Conservation (phyloP, 2,329 filamentous ascomycete species). For the Fusarium cyanostomum region DNA sequence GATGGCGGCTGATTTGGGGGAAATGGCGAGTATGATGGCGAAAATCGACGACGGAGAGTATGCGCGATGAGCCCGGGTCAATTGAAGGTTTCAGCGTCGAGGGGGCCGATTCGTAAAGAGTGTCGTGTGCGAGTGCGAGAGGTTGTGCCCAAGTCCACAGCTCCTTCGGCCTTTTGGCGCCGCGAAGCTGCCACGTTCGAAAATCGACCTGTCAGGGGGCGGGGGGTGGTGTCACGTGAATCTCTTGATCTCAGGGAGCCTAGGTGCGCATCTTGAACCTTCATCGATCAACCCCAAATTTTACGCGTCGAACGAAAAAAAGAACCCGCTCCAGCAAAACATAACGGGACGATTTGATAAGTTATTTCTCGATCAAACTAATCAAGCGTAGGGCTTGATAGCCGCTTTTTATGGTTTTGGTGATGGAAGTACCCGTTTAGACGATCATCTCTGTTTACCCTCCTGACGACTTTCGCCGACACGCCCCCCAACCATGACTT, state of each 20-base stretch:
- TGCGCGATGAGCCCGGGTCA: conserved; percentile 20
- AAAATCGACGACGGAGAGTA: neutral
- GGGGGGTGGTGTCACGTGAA: conserved; percentile 49
- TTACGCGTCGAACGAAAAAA: conserved; percentile 28
- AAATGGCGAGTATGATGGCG: neutral
- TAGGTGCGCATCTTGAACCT: conserved; percentile 15
- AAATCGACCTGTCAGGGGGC: conserved; percentile 49
- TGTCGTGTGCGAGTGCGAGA: conserved; percentile 21
- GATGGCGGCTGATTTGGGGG: conserved; percentile 36
- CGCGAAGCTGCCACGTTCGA: conserved; percentile 64
- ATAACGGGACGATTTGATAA: conserved; percentile 6
- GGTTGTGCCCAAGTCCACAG: conserved; percentile 8
- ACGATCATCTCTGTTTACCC: neutral
- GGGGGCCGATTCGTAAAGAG: neutral
- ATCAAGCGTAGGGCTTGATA: neutral
- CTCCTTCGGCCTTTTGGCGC: conserved; percentile 30
- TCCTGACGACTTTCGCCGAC: conserved; percentile 4
- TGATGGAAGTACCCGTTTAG: conserved; percentile 36
- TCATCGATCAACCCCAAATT: conserved; percentile 19
- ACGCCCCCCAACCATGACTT: conserved; percentile 65
- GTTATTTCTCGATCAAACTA: neutral
- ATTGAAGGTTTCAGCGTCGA: conserved; percentile 19
- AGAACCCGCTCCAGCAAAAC: conserved; percentile 10
- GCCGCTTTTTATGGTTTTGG: conserved; percentile 26
- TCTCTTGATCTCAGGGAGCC: conserved; percentile 22